Conservation (phyloP, 192 early-diverging fungal genomes). For the Linnemannia zychae region DNA sequence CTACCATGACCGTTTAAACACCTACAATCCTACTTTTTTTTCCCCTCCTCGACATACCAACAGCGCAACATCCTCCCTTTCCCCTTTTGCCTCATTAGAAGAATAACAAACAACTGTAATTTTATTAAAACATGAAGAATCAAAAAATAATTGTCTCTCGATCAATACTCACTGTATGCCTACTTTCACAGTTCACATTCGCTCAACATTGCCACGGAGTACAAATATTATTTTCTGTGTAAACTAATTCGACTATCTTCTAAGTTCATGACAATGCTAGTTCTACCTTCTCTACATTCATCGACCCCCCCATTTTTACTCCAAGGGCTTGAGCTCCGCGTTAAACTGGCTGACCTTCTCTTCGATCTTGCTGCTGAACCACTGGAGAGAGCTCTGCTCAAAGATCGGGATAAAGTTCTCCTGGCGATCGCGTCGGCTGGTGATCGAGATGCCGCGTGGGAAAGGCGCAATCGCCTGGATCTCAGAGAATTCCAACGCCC, state of each 20-base stretch:
- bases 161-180: not conserved
- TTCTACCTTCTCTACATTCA: not conserved
- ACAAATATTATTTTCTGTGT: no score
- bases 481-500: conserved; percentile 82
- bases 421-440: conserved; percentile 66
- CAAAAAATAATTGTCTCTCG: not conserved
- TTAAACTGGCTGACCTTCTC: conserved; percentile 73
- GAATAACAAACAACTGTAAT: conserved; percentile 5
- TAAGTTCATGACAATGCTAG: no score
- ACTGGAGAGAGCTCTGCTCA: conserved; percentile 71
- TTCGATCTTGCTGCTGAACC: conserved; percentile 80
- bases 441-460: conserved; percentile 80
- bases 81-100: conserved; percentile 3
- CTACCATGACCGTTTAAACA: conserved; percentile 36
- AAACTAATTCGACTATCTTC: not conserved
- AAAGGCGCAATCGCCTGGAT: conserved; percentile 81
- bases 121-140: conserved; percentile 10
- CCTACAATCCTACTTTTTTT: not conserved
- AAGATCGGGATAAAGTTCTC: conserved; percentile 82
- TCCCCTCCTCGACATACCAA: not conserved
- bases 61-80: not conserved
- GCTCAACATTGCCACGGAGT: no score
- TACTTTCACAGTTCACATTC: no score
- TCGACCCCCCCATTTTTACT: conserved; percentile 18
- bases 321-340: conserved; percentile 55